phyloP scores from a whole-genome alignment of 495 filamentous ascomycete genomes.

The Podospora sp. region DNA sequence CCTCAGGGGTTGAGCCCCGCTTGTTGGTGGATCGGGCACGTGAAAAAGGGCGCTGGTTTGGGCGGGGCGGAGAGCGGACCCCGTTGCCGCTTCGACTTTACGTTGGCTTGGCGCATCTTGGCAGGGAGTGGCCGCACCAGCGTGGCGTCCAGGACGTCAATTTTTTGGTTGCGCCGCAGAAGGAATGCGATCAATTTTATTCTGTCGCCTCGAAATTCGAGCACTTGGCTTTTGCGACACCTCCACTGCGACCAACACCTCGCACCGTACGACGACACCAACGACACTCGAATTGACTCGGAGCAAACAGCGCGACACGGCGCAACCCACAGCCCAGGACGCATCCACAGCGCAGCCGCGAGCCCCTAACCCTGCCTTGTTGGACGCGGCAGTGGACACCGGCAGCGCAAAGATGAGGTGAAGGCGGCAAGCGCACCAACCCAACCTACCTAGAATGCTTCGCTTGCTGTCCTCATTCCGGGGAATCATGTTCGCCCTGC shows the following conservation, averaged over 20 bases:
- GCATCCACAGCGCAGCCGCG: background rate
- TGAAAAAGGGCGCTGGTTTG: background rate
- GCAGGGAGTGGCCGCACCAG: background rate
- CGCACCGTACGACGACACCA: too few relatives aligned
- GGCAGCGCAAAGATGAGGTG: conserved; percentile 6
- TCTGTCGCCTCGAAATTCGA: background rate
- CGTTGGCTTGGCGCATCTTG: background rate
- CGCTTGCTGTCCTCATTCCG: background rate
- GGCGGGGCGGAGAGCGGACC: background rate
- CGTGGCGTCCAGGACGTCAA: background rate
- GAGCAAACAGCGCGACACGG: background rate
- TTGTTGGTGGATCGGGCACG: background rate
- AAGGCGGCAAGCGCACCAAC: background rate
- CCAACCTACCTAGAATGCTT: too few relatives aligned
- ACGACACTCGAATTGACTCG: too few relatives aligned
- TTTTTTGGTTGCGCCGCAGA: background rate
- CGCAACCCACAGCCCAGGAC: background rate
- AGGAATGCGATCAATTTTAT: background rate
- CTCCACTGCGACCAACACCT: background rate
- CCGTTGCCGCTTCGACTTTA: background rate
- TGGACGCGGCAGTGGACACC: background rate
- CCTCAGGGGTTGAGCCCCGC: too few relatives aligned
- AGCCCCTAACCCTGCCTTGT: background rate
- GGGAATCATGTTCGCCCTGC: background rate
- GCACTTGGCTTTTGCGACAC: background rate